Conservation (phyloP, 129 eudicot genomes). For the Apium graveolens region DNA sequence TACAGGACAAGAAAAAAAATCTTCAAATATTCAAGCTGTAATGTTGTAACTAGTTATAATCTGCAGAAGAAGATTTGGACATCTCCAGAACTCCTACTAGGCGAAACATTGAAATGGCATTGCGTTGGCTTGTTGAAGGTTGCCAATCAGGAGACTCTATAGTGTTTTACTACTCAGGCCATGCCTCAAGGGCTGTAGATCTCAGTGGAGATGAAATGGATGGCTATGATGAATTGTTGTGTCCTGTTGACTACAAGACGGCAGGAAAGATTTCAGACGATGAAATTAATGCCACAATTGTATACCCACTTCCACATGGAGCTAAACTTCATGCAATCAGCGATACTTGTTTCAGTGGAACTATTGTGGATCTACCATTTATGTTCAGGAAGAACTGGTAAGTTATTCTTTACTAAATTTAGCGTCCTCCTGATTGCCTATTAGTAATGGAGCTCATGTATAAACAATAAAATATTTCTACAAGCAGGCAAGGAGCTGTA, state of each 20-base stretch:
- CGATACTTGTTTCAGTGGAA: conserved; percentile 72
- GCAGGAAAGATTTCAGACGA: conserved; percentile 72
- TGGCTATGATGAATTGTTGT: conserved; percentile 57
- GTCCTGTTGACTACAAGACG: conserved; percentile 59
- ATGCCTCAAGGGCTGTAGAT: conserved; percentile 48
- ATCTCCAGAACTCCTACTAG: conserved; percentile 47
- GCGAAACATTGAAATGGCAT: conserved; percentile 43
- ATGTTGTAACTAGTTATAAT: neutral
- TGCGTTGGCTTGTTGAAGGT: conserved; percentile 59
- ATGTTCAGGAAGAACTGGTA: conserved; percentile 47
- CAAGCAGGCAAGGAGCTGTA: conserved; percentile 36
- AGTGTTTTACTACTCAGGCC: conserved; percentile 81
- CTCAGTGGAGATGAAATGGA: conserved; percentile 54
- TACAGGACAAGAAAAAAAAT: neutral
- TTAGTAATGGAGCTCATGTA: neutral
- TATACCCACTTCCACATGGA: conserved; percentile 64
- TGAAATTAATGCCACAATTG: conserved; percentile 56
- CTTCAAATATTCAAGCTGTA: neutral
- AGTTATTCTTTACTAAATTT: conserved; percentile 9
- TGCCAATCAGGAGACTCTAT: conserved; percentile 66
- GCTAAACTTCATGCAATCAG: conserved; percentile 56
- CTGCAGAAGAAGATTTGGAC: conserved; percentile 45
- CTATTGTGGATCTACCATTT: conserved; percentile 52
- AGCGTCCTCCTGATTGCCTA: neutral
- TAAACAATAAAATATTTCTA: neutral